These are phyloP conservation scores for Mycena filopes DNA, from an alignment of 768 basidiomycete species.

Conservation along the genomic window DNA sequence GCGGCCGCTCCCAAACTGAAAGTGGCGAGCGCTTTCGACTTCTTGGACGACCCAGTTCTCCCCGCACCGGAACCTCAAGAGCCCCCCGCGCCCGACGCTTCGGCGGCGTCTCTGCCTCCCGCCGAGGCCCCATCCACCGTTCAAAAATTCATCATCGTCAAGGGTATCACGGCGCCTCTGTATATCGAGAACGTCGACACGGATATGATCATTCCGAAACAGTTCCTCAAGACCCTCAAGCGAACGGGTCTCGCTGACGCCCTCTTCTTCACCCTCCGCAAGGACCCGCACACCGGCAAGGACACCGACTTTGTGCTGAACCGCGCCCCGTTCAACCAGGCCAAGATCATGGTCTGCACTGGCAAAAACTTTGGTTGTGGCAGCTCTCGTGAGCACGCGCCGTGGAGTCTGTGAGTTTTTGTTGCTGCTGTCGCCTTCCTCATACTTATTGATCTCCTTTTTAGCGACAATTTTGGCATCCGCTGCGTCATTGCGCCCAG, in stretches of 20 bases:
- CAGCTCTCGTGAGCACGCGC: slow-evolving; percentile 91
- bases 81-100: slow-evolving; percentile 44
- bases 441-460: slow-evolving; percentile 11
- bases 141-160: slow-evolving; percentile 74
- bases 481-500: slow-evolving; percentile 88
- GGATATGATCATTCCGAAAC: slow-evolving; percentile 94
- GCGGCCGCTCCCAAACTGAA: slow-evolving; percentile 69
- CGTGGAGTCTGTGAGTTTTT: slow-evolving; percentile 81
- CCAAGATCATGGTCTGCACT: slow-evolving; percentile 85
- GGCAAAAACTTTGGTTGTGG: slow-evolving; percentile 94
- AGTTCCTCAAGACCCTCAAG: slow-evolving; percentile 92
- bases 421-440: slow-evolving; percentile 13
- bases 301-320: slow-evolving; percentile 90
- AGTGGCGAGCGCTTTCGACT: slow-evolving; percentile 75
- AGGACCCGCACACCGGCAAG: slow-evolving; percentile 79
- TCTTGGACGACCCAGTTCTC: slow-evolving; percentile 76
- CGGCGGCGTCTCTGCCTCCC: slow-evolving; percentile 50
- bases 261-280: slow-evolving; percentile 84
- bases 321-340: slow-evolving; percentile 76
- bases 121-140: slow-evolving; percentile 57
- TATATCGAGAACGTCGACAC: slow-evolving; percentile 90
- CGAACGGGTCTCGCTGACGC: slow-evolving; percentile 88
- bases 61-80: slow-evolving; percentile 63
- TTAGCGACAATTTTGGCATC: slow-evolving; percentile 90
- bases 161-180: slow-evolving; percentile 83